Percentiles rank a stretch among this genome's conserved stretches.
These are phyloP conservation scores for Osmanthus fragrans DNA, from an alignment of 257 asterid species.

Conservation along the genomic window DNA sequence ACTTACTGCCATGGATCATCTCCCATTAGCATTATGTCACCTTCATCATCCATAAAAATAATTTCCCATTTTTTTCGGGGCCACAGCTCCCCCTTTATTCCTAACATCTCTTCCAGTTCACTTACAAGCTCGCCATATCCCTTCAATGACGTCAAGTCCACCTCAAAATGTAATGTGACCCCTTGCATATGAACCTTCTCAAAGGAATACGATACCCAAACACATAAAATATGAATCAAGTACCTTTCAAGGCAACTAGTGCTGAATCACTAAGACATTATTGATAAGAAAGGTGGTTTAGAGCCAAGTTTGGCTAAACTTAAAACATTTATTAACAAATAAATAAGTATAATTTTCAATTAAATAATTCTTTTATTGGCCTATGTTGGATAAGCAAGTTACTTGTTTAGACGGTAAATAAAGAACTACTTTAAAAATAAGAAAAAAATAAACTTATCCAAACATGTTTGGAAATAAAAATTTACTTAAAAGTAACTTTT, in stretches of 20 bases:
- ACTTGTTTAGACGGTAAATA: too few species aligned
- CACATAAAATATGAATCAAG: not conserved
- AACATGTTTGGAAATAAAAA: too few species aligned
- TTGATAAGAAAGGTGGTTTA: not conserved
- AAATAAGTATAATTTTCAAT: too few species aligned
- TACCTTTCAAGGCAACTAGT: too few species aligned
- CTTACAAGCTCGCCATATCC: slow-evolving; percentile 72
- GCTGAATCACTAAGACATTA: too few species aligned
- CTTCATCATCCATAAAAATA: slow-evolving; percentile 63
- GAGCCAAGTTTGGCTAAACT: not conserved
- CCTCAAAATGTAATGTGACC: slow-evolving; percentile 90
- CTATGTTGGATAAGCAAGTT: too few species aligned
- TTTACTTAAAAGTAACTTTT: too few species aligned
- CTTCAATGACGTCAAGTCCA: slow-evolving; percentile 66
- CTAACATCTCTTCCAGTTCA: slow-evolving; percentile 87
- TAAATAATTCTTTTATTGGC: too few species aligned
- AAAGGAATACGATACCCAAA: slow-evolving; percentile 21
- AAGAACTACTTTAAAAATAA: too few species aligned
- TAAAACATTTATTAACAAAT: not conserved
- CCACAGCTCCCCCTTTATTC: slow-evolving; percentile 75
- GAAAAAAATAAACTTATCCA: too few species aligned
- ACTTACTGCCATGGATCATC: too few species aligned
- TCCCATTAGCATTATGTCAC: too few species aligned
- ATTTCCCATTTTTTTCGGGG: slow-evolving; percentile 77
- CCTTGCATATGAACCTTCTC: slow-evolving; percentile 98